Percentiles rank a stretch among this genome's conserved stretches.
Conservation (phyloP, 176 grass and related monocot species). For the Coix lacrymajobi region DNA sequence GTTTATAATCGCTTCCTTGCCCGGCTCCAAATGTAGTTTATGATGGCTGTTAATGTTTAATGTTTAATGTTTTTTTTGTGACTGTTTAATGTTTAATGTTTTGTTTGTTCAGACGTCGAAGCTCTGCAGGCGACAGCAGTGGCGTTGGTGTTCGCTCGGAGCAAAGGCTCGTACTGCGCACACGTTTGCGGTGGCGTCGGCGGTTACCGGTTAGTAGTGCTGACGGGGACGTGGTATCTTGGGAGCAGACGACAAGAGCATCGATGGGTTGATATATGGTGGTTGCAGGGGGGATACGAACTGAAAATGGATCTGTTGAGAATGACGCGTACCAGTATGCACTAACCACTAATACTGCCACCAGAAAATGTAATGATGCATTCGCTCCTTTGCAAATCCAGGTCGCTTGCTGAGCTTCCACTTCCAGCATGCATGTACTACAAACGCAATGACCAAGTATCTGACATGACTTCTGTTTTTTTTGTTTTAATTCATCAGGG, state of each 20-base stretch:
- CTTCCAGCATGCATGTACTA: neutral
- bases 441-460: neutral
- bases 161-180: neutral
- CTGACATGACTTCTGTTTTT: neutral
- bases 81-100: too few species aligned
- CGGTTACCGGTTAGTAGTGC: too few species aligned
- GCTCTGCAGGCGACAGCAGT: neutral
- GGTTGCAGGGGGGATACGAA: neutral
- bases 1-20: neutral
- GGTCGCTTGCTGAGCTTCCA: neutral
- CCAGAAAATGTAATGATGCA: neutral
- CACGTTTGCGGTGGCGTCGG: too few species aligned
- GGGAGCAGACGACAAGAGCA: neutral
- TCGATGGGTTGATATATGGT: neutral
- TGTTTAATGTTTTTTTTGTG: too few species aligned
- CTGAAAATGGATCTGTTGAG: neutral
- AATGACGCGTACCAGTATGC: neutral
- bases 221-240: neutral
- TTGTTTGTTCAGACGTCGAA: slow-evolving; percentile 26
- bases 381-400: neutral
- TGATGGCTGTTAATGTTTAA: neutral
- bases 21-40: neutral
- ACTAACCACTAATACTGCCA: neutral
- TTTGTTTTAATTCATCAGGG: neutral
- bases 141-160: neutral